Conservation (phyloP, 306 rosid species). For the Medicago lupulina region DNA sequence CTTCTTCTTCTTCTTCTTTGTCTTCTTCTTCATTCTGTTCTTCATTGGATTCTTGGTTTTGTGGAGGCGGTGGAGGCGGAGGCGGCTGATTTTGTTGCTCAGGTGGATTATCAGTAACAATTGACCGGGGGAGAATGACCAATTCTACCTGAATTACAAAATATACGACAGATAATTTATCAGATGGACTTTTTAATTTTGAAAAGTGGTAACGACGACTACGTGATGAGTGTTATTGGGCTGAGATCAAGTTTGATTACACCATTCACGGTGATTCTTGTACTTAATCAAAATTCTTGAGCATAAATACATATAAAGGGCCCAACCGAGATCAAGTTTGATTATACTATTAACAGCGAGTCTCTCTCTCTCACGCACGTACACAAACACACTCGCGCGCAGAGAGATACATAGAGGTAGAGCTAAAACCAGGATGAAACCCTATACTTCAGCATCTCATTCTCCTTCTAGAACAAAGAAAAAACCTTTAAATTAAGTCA, state of each 20-base stretch:
- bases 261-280: neutral
- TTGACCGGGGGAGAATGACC: conserved; percentile 91
- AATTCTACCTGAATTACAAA: conserved; percentile 79
- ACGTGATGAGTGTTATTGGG: neutral
- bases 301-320: conserved; percentile 38
- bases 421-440: neutral
- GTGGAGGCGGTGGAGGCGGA: conserved; percentile 98
- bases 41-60: conserved; percentile 87
- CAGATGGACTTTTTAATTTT: conserved; percentile 20
- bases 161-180: conserved; percentile 32
- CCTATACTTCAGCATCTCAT: neutral
- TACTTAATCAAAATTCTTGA: conserved; percentile 26
- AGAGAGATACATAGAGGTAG: neutral
- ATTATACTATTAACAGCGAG: neutral
- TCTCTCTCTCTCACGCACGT: neutral
- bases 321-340: conserved; percentile 17
- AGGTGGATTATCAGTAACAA: conserved; percentile 77
- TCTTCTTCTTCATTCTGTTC: conserved; percentile 85
- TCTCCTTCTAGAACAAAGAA: neutral
- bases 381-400: neutral
- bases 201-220: conserved; percentile 7
- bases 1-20: conserved; percentile 74
- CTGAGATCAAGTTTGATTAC: neutral
- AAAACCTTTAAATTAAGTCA: neutral
- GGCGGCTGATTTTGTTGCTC: conserved; percentile 96